phyloP scores from a whole-genome alignment of 352 stramenopile genomes.

The Phytophthora crassamura region DNA sequence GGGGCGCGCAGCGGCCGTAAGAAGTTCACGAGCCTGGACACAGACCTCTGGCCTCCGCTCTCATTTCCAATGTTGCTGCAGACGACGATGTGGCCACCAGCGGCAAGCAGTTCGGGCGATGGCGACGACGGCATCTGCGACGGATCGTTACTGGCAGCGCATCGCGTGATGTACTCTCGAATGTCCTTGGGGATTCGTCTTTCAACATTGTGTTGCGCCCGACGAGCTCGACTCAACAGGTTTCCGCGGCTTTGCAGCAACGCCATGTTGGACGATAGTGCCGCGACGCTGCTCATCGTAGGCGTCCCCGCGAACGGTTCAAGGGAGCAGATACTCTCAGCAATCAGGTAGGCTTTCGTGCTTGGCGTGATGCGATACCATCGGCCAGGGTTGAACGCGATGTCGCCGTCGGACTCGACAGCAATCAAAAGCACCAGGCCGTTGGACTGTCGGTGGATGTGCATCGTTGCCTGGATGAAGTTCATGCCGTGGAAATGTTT shows the following conservation, averaged over 20 bases:
- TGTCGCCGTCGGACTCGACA: slow-evolving; percentile 68
- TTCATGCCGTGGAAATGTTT: slow-evolving; percentile 70
- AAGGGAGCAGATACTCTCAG: slow-evolving; percentile 68
- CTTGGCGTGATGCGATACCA: slow-evolving; percentile 54
- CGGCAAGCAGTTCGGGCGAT: slow-evolving; percentile 44
- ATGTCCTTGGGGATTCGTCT: slow-evolving; percentile 65
- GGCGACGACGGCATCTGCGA: slow-evolving; percentile 52
- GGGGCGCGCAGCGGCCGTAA: slow-evolving; percentile 73
- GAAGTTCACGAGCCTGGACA: slow-evolving; percentile 79
- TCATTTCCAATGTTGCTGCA: slow-evolving; percentile 82
- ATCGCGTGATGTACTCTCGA: slow-evolving; percentile 65
- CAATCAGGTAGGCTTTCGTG: slow-evolving; percentile 81
- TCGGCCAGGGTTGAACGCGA: slow-evolving; percentile 79
- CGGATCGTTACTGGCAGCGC: slow-evolving; percentile 31
- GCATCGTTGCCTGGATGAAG: slow-evolving; percentile 75
- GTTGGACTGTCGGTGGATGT: slow-evolving; percentile 74
- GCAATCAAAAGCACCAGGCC: slow-evolving; percentile 81
- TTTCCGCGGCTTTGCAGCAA: slow-evolving; percentile 50
- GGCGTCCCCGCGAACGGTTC: slow-evolving; percentile 44
- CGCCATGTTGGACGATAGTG: slow-evolving; percentile 38
- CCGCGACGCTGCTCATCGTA: slow-evolving; percentile 35
- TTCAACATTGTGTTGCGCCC: slow-evolving; percentile 78
- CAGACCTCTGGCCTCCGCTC: slow-evolving; percentile 58
- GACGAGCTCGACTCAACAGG: slow-evolving; percentile 56
- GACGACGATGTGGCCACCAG: slow-evolving; percentile 80